Base-by-base conservation (phyloP, 495 filamentous ascomycete species). In the Lasiosphaeria hispida region DNA sequence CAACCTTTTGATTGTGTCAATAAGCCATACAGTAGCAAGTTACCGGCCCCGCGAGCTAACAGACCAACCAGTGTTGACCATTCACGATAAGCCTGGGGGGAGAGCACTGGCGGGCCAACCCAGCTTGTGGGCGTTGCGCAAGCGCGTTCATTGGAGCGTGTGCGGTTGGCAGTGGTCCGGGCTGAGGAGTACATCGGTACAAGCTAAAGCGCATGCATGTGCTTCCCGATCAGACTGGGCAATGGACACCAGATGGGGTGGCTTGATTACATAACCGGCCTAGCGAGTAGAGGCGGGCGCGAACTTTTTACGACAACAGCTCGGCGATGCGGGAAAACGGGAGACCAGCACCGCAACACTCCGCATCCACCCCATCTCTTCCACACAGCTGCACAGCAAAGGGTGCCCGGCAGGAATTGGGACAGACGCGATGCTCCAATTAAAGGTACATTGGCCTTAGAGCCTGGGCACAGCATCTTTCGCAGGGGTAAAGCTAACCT, bases 341-440 rank as follows among this genome's bases (percentile, higher is more conserved):
- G 15, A 13, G 39, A 39, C 37, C 51, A 41, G 51, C 39, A 13
- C 18, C 30, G 43, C 43, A 23, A 45, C 14, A 1, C 18, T 23
- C 43, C 10, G 18, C 14, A 7, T 17, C 38, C 18, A 35, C 45
- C 36, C 47, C 15, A 51, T 19, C 18, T 6, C 38, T 41, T 42
- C 30, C 55, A 30, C 30, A 14, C 38, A 18, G 40, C 18, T 17
- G 48, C 42, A 48, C 47, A 41, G 14, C 30, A 48, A 48, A 48
- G 47, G 37, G 42, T 44, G 55, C 54, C 35, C 42, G 36, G 15
- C 23, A 30, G 57, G 57, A 62, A 63, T 53, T 61, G 50, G 58
- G 51, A 67, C 72, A 64, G 64, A 68, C 83, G 88, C 72, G 70
- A 98, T 98, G 94, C 96, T 98, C 72, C 94, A 97, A 83, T 80